These are phyloP conservation scores for Candida hungchunana DNA, from an alignment of 805 yeast genomes.

Conservation along the genomic window DNA sequence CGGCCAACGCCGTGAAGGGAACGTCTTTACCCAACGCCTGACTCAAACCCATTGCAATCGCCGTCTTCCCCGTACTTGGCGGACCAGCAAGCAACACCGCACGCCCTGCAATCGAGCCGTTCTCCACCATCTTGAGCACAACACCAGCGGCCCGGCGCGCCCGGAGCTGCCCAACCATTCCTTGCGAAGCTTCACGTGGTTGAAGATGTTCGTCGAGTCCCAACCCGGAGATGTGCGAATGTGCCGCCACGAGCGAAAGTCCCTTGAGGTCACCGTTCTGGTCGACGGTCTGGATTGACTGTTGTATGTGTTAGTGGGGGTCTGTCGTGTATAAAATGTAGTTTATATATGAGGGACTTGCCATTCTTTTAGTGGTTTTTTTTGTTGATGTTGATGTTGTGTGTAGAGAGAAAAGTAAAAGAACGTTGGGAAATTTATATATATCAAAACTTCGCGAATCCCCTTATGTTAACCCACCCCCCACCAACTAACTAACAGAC, in stretches of 20 bases:
- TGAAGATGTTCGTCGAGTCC: slow-evolving; percentile 91
- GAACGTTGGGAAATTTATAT: too few relatives aligned
- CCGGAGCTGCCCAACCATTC: slow-evolving; percentile 95
- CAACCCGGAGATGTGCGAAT: slow-evolving; percentile 92
- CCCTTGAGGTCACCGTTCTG: slow-evolving; percentile 49
- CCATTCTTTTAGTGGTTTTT: too few relatives aligned
- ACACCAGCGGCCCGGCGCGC: slow-evolving; percentile 97
- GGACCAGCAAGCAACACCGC: slow-evolving; percentile 97
- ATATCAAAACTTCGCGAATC: too few relatives aligned
- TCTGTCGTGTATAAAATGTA: too few relatives aligned
- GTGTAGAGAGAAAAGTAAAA: too few relatives aligned
- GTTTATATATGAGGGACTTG: too few relatives aligned
- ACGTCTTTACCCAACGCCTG: slow-evolving; percentile 67
- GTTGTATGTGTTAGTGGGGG: slow-evolving; percentile 2
- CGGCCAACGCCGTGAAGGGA: slow-evolving; percentile 94
- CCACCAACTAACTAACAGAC: too few relatives aligned
- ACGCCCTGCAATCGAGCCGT: slow-evolving; percentile 93
- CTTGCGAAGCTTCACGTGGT: slow-evolving; percentile 77
- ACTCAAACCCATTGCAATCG: slow-evolving; percentile 90
- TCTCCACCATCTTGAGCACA: slow-evolving; percentile 86
- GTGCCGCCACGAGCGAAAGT: slow-evolving; percentile 91
- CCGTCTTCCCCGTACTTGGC: slow-evolving; percentile 98
- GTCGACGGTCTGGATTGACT: slow-evolving; percentile 40
- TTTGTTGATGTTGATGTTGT: too few relatives aligned
- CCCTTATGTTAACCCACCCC: too few relatives aligned